Evolutionary conservation across 192 early-diverging fungal genomes (phyloP).

Genomic region (Mortierella antarctica): DNA sequence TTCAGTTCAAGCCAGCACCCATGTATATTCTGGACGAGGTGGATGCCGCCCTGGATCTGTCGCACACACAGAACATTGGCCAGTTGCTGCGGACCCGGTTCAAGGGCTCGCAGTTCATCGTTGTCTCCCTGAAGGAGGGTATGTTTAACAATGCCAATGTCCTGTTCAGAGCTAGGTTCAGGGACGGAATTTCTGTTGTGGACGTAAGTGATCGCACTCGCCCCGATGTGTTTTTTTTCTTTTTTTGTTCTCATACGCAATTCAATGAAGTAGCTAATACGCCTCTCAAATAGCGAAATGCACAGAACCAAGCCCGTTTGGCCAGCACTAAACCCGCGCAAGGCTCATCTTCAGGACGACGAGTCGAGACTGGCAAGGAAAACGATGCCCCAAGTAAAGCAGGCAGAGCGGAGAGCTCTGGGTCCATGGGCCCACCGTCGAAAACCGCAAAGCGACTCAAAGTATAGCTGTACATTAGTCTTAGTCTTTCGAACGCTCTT

Average conservation of each 20-base stretch:
- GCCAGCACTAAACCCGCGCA: background rate
- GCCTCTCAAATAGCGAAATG: background rate
- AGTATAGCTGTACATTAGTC: background rate
- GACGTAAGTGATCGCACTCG: conserved; percentile 62
- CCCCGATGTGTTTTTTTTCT: too few relatives aligned
- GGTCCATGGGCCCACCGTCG: background rate
- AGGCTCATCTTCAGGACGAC: background rate
- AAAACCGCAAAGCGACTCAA: conserved; percentile 1
- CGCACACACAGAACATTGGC: conserved; percentile 99
- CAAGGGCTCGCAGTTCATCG: conserved; percentile 96
- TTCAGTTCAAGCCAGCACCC: conserved; percentile 99
- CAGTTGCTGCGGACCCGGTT: conserved; percentile 92
- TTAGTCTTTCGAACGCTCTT: too few relatives aligned
- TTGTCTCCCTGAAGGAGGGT: conserved; percentile 98
- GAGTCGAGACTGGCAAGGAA: background rate
- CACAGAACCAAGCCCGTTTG: background rate
- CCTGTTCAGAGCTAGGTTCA: conserved; percentile 92
- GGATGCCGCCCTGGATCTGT: conserved; percentile 96
- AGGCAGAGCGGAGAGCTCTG: too few relatives aligned
- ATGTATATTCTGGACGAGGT: conserved; percentile 99
- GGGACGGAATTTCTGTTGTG: conserved; percentile 94
- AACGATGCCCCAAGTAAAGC: background rate
- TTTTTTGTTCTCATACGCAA: background rate
- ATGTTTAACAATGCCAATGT: conserved; percentile 99
- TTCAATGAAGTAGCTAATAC: background rate